phyloP scores from a whole-genome alignment of 1,284 basidiomycete species.

The Peniophora sp. region DNA sequence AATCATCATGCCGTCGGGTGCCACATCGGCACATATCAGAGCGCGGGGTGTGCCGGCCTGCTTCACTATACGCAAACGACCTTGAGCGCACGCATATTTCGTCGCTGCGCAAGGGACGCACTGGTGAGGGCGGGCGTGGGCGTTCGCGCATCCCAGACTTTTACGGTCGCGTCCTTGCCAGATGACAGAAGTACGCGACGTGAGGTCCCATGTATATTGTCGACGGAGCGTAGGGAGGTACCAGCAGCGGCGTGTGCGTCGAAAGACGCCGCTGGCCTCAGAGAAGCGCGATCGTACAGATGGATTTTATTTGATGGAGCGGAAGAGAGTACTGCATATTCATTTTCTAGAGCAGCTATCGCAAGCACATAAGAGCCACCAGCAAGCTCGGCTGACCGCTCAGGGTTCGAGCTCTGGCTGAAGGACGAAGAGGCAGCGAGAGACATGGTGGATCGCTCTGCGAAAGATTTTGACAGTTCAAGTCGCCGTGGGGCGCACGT shows the following conservation, averaged over 20 bases:
- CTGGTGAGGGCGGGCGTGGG: slow-evolving; percentile 47
- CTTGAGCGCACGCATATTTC: slow-evolving; percentile 30
- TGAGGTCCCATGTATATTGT: slow-evolving; percentile 21
- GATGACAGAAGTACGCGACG: slow-evolving; percentile 43
- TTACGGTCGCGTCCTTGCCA: slow-evolving; percentile 57
- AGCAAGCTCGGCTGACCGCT: not conserved
- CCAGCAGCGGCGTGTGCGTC: slow-evolving; percentile 47
- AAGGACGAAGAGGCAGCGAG: not conserved
- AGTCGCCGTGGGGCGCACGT: too few relatives aligned
- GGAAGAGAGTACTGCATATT: slow-evolving; percentile 54
- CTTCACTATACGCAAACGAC: slow-evolving; percentile 24
- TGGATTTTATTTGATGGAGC: slow-evolving; percentile 51
- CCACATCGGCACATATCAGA: slow-evolving; percentile 62
- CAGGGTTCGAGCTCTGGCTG: not conserved
- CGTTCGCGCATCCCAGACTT: slow-evolving; percentile 63
- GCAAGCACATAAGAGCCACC: slow-evolving; percentile 47
- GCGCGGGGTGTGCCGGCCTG: slow-evolving; percentile 31
- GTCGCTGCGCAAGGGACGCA: slow-evolving; percentile 30
- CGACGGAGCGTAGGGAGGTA: slow-evolving; percentile 38
- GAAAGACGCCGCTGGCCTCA: slow-evolving; percentile 38
- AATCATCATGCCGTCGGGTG: slow-evolving; percentile 54
- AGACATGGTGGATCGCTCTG: not conserved
- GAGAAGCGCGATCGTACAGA: slow-evolving; percentile 50
- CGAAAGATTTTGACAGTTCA: too few relatives aligned
- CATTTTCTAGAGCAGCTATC: slow-evolving; percentile 34